A percentile compares a stretch with the other conserved stretches of the same genome.
phyloP scores from a whole-genome alignment of 352 stramenopile genomes.

The Phytopythium mirpurense region DNA sequence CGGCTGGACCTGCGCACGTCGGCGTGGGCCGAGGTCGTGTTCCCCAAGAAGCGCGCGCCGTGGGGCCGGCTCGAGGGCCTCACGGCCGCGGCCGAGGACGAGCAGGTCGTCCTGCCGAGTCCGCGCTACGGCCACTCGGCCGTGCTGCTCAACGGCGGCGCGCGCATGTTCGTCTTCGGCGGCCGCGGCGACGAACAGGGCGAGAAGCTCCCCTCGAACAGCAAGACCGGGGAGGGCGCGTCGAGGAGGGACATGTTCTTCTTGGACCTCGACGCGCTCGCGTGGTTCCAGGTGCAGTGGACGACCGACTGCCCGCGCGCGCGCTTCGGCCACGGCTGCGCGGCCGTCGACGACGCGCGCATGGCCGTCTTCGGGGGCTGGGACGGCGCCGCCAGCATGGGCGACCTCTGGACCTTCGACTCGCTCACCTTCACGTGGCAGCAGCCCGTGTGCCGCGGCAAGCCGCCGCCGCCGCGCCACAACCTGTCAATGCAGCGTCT shows the following conservation, averaged over 20 bases:
- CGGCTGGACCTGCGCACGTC: constrained; percentile 82
- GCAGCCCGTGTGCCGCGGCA: constrained; percentile 56
- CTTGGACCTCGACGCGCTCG: constrained; percentile 76
- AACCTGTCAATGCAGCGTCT: constrained; percentile 58
- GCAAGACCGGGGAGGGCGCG: constrained; percentile 1
- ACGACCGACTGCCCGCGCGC: constrained; percentile 72
- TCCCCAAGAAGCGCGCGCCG: constrained; percentile 19
- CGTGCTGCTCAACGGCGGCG: constrained; percentile 51
- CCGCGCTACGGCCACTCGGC: constrained; percentile 87
- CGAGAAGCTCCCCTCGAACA: neutral
- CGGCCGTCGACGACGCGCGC: constrained; percentile 59
- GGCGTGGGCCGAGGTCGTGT: constrained; percentile 62
- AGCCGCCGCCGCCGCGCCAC: constrained; percentile 59
- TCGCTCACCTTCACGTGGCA: constrained; percentile 66
- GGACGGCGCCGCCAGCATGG: constrained; percentile 72
- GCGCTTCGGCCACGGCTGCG: constrained; percentile 64
- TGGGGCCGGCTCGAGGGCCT: constrained; percentile 8
- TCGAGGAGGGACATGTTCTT: constrained; percentile 88
- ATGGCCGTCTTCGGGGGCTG: constrained; percentile 89
- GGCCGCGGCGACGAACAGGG: constrained; percentile 38
- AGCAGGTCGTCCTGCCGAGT: constrained; percentile 39
- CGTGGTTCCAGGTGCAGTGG: constrained; percentile 84
- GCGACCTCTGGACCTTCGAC: constrained; percentile 74
- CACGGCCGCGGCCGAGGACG: constrained; percentile 16
- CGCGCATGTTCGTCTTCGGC: constrained; percentile 80